Conservation (phyloP, 2,329 filamentous ascomycete species). For the Fusarium chaquense region DNA sequence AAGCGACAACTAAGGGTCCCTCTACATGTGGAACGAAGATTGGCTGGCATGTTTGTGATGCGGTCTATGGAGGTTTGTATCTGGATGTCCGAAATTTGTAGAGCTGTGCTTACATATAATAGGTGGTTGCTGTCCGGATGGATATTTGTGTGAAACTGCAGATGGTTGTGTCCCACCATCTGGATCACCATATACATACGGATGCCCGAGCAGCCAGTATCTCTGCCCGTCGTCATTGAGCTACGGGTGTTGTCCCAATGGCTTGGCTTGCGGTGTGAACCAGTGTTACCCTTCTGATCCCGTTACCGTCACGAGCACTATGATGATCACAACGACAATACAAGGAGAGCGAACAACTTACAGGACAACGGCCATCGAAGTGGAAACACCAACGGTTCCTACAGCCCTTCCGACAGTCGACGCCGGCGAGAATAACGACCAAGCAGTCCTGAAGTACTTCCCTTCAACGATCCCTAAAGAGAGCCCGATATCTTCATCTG, state of each 20-base stretch:
- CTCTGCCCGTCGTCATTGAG: slow-evolving; percentile 63
- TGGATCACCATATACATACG: slow-evolving; percentile 55
- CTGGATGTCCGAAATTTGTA: background rate
- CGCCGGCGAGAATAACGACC: slow-evolving; percentile 41
- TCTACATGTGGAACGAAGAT: slow-evolving; percentile 53
- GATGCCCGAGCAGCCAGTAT: slow-evolving; percentile 60
- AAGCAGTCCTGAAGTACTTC: slow-evolving; percentile 58
- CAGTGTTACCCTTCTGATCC: slow-evolving; percentile 63
- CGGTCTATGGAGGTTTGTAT: slow-evolving; percentile 52
- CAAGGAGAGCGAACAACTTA: slow-evolving; percentile 55
- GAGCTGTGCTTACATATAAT: slow-evolving; percentile 30
- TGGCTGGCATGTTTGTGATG: slow-evolving; percentile 58
- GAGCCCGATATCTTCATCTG: slow-evolving; percentile 43
- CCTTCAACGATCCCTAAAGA: slow-evolving; percentile 60
- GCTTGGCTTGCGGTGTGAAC: slow-evolving; percentile 61
- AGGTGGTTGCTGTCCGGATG: slow-evolving; percentile 62
- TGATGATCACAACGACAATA: slow-evolving; percentile 60
- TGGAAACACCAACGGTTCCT: slow-evolving; percentile 56
- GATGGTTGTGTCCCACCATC: slow-evolving; percentile 59
- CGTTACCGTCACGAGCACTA: slow-evolving; percentile 59
- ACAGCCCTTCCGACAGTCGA: slow-evolving; percentile 47
- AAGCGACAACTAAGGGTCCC: slow-evolving; percentile 59
- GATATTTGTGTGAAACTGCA: slow-evolving; percentile 57
- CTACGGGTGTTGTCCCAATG: slow-evolving; percentile 65
- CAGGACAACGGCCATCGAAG: slow-evolving; percentile 55